These are phyloP conservation scores for Fragilaria crotonensis DNA, from an alignment of 108 stramenopile genomes.

Conservation along the genomic window DNA sequence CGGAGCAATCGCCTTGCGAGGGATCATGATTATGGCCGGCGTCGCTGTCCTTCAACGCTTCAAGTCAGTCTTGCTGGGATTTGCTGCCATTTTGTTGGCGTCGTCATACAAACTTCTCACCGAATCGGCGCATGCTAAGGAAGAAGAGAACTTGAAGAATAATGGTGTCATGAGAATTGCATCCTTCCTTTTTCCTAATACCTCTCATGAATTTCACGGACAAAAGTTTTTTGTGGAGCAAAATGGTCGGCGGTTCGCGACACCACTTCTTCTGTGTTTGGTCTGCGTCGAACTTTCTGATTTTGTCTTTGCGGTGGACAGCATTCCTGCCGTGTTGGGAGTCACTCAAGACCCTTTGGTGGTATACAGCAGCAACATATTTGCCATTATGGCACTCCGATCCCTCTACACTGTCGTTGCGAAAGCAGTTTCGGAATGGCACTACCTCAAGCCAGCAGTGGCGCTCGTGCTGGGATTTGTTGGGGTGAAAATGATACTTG, in stretches of 20 bases:
- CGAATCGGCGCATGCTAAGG: slow-evolving; percentile 11
- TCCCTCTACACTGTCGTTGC: slow-evolving; percentile 43
- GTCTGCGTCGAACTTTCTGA: slow-evolving; percentile 53
- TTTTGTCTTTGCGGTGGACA: slow-evolving; percentile 60
- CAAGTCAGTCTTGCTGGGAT: slow-evolving; percentile 25
- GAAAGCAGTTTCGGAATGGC: slow-evolving; percentile 29
- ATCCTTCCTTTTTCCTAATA: slow-evolving; percentile 10
- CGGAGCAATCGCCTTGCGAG: slow-evolving; percentile 54
- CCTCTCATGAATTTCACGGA: slow-evolving; percentile 32
- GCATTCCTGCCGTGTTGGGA: slow-evolving; percentile 51
- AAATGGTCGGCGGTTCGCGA: slow-evolving; percentile 21
- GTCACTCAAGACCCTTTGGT: slow-evolving; percentile 47
- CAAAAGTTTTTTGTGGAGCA: slow-evolving; percentile 36
- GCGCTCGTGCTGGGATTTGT: slow-evolving; percentile 42
- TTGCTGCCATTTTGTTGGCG: slow-evolving; percentile 38
- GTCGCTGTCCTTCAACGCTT: slow-evolving; percentile 38
- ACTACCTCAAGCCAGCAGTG: slow-evolving; percentile 30
- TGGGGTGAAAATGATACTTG: slow-evolving; percentile 36
- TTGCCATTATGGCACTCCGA: slow-evolving; percentile 51
- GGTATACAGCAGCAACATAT: slow-evolving; percentile 52
- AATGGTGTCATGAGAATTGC: slow-evolving; percentile 19
- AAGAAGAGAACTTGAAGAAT: slow-evolving; percentile 28
- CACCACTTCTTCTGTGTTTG: slow-evolving; percentile 48
- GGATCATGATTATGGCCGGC: slow-evolving; percentile 46
- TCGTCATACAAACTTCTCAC: slow-evolving; percentile 23